Evolutionary conservation across 805 yeast species (phyloP), one percentile per base, ranked within the genome.

Genomic region (Schwanniomyces vanrijiae): DNA sequence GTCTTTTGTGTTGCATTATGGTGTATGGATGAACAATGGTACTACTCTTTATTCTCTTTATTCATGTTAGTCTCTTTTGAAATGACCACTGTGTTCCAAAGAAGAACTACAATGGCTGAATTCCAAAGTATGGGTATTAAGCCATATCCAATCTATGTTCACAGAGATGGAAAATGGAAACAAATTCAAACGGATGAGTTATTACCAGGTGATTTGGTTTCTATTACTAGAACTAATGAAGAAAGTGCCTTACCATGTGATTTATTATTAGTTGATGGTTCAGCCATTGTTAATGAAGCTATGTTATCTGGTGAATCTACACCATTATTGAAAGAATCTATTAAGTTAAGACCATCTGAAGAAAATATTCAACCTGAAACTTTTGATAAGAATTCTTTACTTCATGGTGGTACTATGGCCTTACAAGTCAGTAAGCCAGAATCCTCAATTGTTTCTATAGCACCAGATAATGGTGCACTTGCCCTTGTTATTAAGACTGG

Each of bases 271-370:
- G 67, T 89, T 43, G 91, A 86, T 58, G 99, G 99, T 44, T 79
- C 96, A 16, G 94, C 96, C 55, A 94, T 94, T 62, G 96, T 94
- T 40, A 94, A 94, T 64, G 99, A 94, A 76, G 99, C 99, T 20
- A 94, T 94, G 99, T 83, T 94, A 47, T 89, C 97, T 4, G 99
- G 99, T 66, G 99, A 94, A 73, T 90, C 97, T 5, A 94, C 99
- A 38, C 99, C 99, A 5, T 75, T 94, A 56, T 81, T 94, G 62
- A 94, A 94, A 63, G 99, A 94, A 69, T 88, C 96, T 2, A 81
- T 91, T 54, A 83, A 82, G 54, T 80, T 88, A 56, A 88, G 99
- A 70, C 95, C 96, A 22, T 69, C 75, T 26, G 68, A 77, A 16
- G 96, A 88, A 47, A 56, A 54, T 6, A 73, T 90, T 54, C 88